Evolutionary conservation across 352 stramenopile genomes (phyloP), one percentile per base, ranked within the genome.

Genomic region (Pythium aristosporum): DNA sequence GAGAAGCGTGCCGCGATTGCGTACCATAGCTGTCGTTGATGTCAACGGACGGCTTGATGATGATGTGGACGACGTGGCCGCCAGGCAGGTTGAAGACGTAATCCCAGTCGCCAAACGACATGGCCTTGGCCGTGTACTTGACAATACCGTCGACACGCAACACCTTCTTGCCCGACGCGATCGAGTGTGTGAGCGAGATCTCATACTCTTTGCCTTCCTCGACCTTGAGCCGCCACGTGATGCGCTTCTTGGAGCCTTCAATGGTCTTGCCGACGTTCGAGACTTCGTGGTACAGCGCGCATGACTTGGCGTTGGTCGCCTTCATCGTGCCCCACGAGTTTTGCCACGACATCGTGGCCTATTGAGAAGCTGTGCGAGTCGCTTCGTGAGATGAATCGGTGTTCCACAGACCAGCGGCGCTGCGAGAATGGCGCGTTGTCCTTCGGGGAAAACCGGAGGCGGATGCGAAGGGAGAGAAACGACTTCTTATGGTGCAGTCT

Each of bases 1-100:
- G 25, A 30, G 25, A 30, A 5, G 25, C 3, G 25, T 30, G 25
- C 5, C 25, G 25, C 5, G 25, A 30, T 55, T 16, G 13, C 30
- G 36, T 75, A 92, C 84, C 84, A 76, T 93, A 93, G 80, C 88
- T 93, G 53, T 93, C 85, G 63, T 93, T 93, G 66, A 93, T 82
- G 49, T 93, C 85, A 15, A 91, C 79, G 0, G 82, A 91, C 9
- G 85, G 85, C 47, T 93, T 93, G 73, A 93, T 93, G 66, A 91
- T 90, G 59, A 88, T 88, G 70, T 93, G 85, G 2, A 93, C 72
- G 46, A 87, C 85, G 71, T 93, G 84, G 16, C 80, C 84, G 18
- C 85, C 85, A n/a, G 78, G 64, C 15, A 93, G 66, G 61, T 91
- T 93, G 65, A 93, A 92, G 20, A 91, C 83, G 58, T 93, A 87